Evolutionary conservation across 192 early-diverging fungal species (phyloP), one percentile per base, ranked within the genome.

Genomic region (Coemansia sp.): DNA sequence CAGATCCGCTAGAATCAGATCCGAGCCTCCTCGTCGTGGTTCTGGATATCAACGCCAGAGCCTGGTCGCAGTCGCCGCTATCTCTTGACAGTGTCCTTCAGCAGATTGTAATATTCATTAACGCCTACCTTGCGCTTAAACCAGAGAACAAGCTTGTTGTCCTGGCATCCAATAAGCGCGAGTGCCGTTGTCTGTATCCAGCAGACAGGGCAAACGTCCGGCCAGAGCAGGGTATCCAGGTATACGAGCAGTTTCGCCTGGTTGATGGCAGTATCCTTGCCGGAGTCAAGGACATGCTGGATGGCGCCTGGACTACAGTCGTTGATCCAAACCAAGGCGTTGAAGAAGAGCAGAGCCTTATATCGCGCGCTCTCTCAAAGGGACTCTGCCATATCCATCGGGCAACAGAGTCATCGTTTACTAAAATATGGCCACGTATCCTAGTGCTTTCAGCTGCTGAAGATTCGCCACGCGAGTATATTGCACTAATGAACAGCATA

Each of bases 401-500:
- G 11, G 41, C 47, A 3, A 45, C 33, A 7, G 45, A 53, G 4
- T 46, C 52, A 22, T 41, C 55, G 25, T 15, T 49, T 3, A 39
- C n/a, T 41, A 66, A 61, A 11, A 23, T 67, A 13, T 74, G 85
- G 55, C 80, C 94, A 18, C 80, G 95, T 22, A 89, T 99, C 34
- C 67, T 97, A 4, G 75, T 91, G 0, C 36, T 98, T 4, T 93
- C 93, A 0, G 89, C 89, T 8, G 93, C 92, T 0, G 84, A 84
- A 1, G 97, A 99, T 57, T 74, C 84, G 1, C 80, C 97, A 5
- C 73, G 78, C 32, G 90, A 98, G 57, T 97, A 99, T 53, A 94
- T 99, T 41, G 78, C 92, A 3, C 84, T 95, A 26, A 99, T 99
- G 97, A 99, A 99, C 66, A 87, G 83, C 50, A 96, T 99, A 29